phyloP scores from a whole-genome alignment of 2,329 filamentous ascomycete species.

The Xylaria sp. region DNA sequence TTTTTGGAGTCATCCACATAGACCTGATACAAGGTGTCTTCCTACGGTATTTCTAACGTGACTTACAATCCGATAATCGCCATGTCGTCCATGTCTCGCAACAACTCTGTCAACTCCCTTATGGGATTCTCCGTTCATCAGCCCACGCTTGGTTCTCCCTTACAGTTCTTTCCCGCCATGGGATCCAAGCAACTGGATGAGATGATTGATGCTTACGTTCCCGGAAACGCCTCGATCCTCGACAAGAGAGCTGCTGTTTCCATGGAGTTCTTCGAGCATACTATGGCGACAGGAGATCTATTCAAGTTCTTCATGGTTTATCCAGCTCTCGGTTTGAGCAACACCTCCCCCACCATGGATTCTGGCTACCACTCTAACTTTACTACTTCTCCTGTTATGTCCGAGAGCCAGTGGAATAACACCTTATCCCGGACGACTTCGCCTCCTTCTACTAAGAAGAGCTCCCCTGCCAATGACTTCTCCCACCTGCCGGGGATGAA shows the following conservation, averaged over 20 bases:
- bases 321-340: conserved; percentile 52
- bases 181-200: conserved; percentile 70
- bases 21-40: conserved; percentile 38
- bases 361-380: conserved; percentile 61
- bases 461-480: conserved; percentile 56
- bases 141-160: conserved; percentile 64
- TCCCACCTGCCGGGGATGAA: conserved; percentile 71
- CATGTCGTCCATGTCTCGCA: conserved; percentile 53
- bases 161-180: conserved; percentile 75
- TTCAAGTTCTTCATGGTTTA: conserved; percentile 71
- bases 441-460: conserved; percentile 47
- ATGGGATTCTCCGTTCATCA: conserved; percentile 71
- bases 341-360: conserved; percentile 59
- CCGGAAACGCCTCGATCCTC: conserved; percentile 63
- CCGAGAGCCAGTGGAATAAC: conserved; percentile 59
- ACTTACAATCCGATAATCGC: conserved; percentile 31
- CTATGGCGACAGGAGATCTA: conserved; percentile 64
- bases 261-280: conserved; percentile 68
- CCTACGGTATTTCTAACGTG: conserved; percentile 27
- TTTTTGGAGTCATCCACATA: conserved; percentile 18
- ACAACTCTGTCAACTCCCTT: conserved; percentile 51
- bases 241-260: conserved; percentile 69
- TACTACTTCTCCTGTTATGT: conserved; percentile 61
- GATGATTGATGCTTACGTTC: conserved; percentile 68
- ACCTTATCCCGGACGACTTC: conserved; percentile 46